Evolutionary conservation across 495 filamentous ascomycete genomes (phyloP), one percentile per base, ranked within the genome.

Genomic region (Aspergillus bridgeri): DNA sequence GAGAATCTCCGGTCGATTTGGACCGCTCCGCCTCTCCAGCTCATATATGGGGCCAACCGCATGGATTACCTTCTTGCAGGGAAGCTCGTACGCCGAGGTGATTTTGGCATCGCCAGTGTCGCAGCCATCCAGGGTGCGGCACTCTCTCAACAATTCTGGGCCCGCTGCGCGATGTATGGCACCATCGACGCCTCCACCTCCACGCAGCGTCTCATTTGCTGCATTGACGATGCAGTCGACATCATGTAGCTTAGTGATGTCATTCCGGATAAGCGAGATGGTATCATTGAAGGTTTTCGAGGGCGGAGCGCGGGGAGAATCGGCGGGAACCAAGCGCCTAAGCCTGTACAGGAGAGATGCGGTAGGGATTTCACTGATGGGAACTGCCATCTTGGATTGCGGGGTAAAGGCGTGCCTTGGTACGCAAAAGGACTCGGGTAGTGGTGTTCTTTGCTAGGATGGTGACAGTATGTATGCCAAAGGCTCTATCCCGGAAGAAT

Each of bases 221-320:
- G 94, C 93, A 70, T 98, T 97, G 65, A 97, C 92, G 63, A 97
- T 96, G 57, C 86, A 86, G 62, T 89, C 90, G 29, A 92, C 83
- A 4, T 43, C 57, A 45, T 78, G 69, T 17, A 98, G 83, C 13
- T 76, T 86, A 15, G 92, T 96, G 72, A 98, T 96, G 69, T 96
- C 92, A 48, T 81, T 78, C 53, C 84, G 84, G 60, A 94, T 79
- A 27, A 90, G 69, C 22, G 81, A 80, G 60, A 98, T 77, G 51
- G 80, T 86, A 65, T 86, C 75, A 70, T 98, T 98, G 68, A 90
- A 71, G 15, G 68, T 48, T 45, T 80, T 66, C 22, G 78, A 83
- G 8, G 84, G 77, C n/a, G 61, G 19, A 22, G 21, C 20, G 53
- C 65, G 25, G 22, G 71, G 50, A 0, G 70, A 52, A 23, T 65